Percentiles rank a stretch among this genome's conserved stretches.
Evolutionary conservation across 78 protist genomes (phyloP).

Genomic region (Anaeramoeba flamelloides): DNA sequence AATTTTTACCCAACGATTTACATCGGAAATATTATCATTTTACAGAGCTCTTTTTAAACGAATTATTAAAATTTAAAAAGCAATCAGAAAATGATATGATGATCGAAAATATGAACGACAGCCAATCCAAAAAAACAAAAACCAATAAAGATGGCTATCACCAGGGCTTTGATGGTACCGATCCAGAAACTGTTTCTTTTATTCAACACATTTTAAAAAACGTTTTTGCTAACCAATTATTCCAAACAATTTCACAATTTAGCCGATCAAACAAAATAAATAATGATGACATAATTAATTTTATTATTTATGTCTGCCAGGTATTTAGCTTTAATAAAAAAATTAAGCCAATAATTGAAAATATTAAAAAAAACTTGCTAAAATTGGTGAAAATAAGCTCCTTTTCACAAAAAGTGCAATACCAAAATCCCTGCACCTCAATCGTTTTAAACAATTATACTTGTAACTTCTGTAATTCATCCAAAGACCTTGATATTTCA

Average conservation of each 20-base stretch:
- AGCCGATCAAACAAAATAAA: background rate
- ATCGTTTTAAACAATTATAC: background rate
- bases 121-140: no score
- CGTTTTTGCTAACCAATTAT: background rate
- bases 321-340: background rate
- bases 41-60: no score
- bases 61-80: no score
- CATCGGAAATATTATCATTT: no score
- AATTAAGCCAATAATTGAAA: background rate
- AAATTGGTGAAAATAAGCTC: background rate
- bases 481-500: background rate
- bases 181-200: no score
- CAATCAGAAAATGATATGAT: no score
- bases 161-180: no score
- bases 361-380: background rate
- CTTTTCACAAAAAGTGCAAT: background rate
- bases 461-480: background rate
- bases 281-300: background rate
- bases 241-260: background rate
- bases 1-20: no score
- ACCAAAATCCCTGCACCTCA: background rate
- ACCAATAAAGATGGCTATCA: no score
- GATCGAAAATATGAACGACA: no score
- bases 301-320: background rate
- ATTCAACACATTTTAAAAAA: no score